Base-by-base conservation (phyloP, 768 basidiomycete genomes). In the Leccinum fibrillosum region DNA sequence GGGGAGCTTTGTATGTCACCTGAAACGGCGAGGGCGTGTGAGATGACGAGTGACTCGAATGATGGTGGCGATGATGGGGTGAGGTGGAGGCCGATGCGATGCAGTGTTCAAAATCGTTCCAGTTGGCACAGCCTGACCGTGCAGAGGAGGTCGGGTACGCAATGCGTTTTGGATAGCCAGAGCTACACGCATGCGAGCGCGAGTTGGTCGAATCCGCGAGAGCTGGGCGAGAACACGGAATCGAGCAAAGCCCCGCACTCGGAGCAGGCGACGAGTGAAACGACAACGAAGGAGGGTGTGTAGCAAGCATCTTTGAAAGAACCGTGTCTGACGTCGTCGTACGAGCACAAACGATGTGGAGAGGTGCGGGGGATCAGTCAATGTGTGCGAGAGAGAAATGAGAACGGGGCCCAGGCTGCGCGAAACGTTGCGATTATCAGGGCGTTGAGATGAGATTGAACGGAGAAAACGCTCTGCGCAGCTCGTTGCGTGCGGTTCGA, bases 1-100 rank as follows among this genome's bases (percentile, higher is more conserved):
- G 74, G 4, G 69, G 68, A 10, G 75, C 75, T 54, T 77, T 77
- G 56, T 49, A 61, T n/a, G 68, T 55, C 44, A 64, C 58, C 0
- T 49, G 56, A 51, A 66, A 74, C 19, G 57, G 61, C n/a, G 66
- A 64, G 19, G 57, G 37, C 8, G 58, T 25, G 26, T 56, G 51
- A 12, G 51, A 44, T 19, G 42, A 44, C 19, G 42, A 44, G 19
- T 44, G 42, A 44, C 19, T 44, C 19, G 19, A 37, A 50, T 52
- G 39, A 34, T 55, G 57, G 15, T 55, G 49, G 19, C 57, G 68
- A 54, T 63, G 25, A 25, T 61, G 48, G 4, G 5, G 25, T 1
- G 52, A 35, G 32, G 49, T 30, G 8, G 55, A 25, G 35, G 26
- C 26, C 34, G 55, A 54, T 12, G 39, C 59, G 49, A 35, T 23